Evolutionary conservation across 108 stramenopile genomes (phyloP).

Genomic region (Epithemia pelagica): DNA sequence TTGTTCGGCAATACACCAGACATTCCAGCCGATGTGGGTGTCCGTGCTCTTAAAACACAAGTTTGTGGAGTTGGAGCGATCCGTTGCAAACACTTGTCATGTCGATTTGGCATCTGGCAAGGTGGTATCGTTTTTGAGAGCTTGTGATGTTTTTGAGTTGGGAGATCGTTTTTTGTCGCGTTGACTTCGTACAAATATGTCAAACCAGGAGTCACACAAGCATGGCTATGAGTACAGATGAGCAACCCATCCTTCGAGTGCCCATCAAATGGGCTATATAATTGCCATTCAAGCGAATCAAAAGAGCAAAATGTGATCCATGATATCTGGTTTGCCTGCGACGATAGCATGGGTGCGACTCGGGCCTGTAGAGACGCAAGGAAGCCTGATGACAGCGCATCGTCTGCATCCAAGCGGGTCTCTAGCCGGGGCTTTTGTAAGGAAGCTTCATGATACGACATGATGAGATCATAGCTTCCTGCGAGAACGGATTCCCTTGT

Average conservation of each 20-base stretch:
- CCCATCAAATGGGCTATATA: background rate
- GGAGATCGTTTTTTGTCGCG: background rate
- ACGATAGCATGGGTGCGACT: background rate
- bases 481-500: conserved; percentile 7
- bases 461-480: conserved; percentile 5
- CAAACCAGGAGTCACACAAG: conserved; percentile 46
- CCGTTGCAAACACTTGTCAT: background rate
- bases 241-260: background rate
- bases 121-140: background rate
- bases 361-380: conserved; percentile 20
- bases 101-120: background rate
- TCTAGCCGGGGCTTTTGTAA: conserved; percentile 22
- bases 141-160: background rate
- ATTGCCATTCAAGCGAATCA: background rate
- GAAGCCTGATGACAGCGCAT: conserved; percentile 35
- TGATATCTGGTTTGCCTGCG: background rate
- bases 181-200: conserved; percentile 38
- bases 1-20: background rate
- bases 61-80: background rate
- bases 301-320: background rate
- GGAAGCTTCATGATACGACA: conserved; percentile 10
- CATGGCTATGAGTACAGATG: conserved; percentile 3
- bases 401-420: conserved; percentile 55
- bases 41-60: conserved; percentile 49
- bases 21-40: conserved; percentile 83